Base-by-base conservation (phyloP, 306 rosid genomes). In the Urtica urens region DNA sequence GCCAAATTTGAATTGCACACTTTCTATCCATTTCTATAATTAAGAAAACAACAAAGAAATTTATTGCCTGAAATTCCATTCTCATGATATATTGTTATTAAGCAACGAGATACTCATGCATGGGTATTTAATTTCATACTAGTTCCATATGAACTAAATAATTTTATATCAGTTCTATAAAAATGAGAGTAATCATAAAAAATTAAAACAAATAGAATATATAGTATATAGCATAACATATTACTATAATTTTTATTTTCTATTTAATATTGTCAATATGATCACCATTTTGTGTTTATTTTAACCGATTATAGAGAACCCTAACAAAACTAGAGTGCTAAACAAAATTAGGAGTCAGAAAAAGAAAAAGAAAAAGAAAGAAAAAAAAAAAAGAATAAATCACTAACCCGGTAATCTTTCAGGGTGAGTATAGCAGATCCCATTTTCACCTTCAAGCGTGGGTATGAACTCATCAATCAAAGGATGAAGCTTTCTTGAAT, bases 341-440 rank as follows among this genome's bases (percentile, higher is more conserved):
- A 29, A 7, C 1, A 14, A 10, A 27, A 40, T n/a, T 22, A 30
- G 8, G 5, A 40, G 10, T 31, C 22, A 15, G 21, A 18, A 11
- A 25, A 28, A 26, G 15, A 44, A 6, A 45, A 42, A 43, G 34
- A 44, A 55, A 24, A 19, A 5, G n/a, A 66, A 23, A 28, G 6
- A 14, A 24, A 1, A 3, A 43, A 49, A 6, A 11, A 11, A n/a
- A n/a, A 5, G 11, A 49, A 15, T 2, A 24, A 21, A 30, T 3
- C 17, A 19, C 17, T 26, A 1, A 87, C 99, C 95, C 62, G 99
- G 99, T n/a, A 90, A 56, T 45, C 75, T 79, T 67, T 85, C 87
- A 27, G 99, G 99, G 64, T 90, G 99, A 19, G 96, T 90, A 33
- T 80, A 90, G 59, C 99, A 90, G 19, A 90, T 90, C 10, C 99